Base-by-base conservation (phyloP, 257 asterid species). In the Fraxinus americana region DNA sequence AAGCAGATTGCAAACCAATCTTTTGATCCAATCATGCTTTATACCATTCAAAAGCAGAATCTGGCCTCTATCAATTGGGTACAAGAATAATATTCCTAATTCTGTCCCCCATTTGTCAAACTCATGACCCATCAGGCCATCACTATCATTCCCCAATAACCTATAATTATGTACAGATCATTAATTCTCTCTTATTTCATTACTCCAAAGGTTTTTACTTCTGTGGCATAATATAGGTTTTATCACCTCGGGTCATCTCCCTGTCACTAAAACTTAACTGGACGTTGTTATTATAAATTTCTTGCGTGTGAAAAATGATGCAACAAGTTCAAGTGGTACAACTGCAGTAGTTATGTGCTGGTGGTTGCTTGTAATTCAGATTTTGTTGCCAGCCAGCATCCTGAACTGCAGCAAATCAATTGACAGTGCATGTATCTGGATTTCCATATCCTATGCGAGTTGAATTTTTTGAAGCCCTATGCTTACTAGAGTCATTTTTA, bases 401-500 rank as follows among this genome's bases (percentile, higher is more conserved):
- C 11, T 61, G 68, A 61, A 61, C 68, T 23, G 32, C 32, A 25
- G 13, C 68, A 61, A 61, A 4, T 61, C 32, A 61, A 21, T n/a
- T 61, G 32, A 61, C 14, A n/a, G 65, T 54, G 65, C 66, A 57
- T n/a, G 66, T 57, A 57, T 57, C 66, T 57, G 34, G 25, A 61
- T 61, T 61, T 61, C 35, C 68, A 61, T 23, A 23, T 61, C 17
- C 9, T 25, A 30, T 61, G 27, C 13, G 8, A 57, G n/a, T 48
- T 57, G 34, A 21, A 61, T 16, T 61, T 25, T 25, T 61, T 8
- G 30, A 61, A 10, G 34, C 43, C 61, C 45, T 75, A 36, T 79
- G 48, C 71, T 81, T 77, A 61, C 36, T 50, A 38, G 30, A 39
- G 73, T 65, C 59, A 27, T 76, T 85, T 79, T 76, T 87, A 96